Conservation (phyloP, 495 filamentous ascomycete species). For the Annulohypoxylon bovei region DNA sequence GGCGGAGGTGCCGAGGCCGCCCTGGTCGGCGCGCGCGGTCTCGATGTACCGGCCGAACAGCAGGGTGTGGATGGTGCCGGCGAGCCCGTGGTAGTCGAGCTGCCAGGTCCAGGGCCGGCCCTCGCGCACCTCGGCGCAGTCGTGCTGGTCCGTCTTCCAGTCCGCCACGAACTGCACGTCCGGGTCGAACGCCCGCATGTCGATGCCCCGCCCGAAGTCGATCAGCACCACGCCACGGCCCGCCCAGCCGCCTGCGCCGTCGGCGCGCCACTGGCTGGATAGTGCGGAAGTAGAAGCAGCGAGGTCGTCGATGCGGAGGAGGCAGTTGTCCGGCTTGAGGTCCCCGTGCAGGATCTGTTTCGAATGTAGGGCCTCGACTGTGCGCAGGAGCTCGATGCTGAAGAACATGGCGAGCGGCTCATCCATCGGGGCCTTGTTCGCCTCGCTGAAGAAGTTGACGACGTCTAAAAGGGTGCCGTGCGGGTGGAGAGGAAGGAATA, state of each 20-base stretch:
- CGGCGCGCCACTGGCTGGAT: conserved; percentile 69
- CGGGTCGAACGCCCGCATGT: conserved; percentile 83
- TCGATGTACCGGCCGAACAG: conserved; percentile 96
- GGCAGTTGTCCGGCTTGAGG: conserved; percentile 93
- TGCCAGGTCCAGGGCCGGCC: conserved; percentile 94
- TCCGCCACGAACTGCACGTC: conserved; percentile 92
- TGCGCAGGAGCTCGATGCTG: conserved; percentile 88
- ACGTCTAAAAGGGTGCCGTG: conserved; percentile 94
- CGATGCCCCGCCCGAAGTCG: conserved; percentile 94
- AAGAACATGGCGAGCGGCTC: conserved; percentile 95
- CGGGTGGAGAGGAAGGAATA: conserved; percentile 85
- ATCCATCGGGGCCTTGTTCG: conserved; percentile 78
- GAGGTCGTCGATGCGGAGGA: conserved; percentile 77
- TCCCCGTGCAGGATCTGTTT: conserved; percentile 89
- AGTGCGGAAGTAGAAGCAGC: conserved; percentile 56
- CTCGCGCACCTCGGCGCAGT: conserved; percentile 96
- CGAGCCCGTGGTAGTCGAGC: conserved; percentile 92
- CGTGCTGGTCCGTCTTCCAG: conserved; percentile 84
- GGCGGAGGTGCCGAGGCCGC: conserved; percentile 57
- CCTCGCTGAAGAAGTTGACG: conserved; percentile 83
- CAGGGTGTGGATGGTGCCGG: conserved; percentile 83
- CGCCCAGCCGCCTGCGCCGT: conserved; percentile 80
- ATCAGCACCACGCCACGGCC: conserved; percentile 85
- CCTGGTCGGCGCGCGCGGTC: conserved; percentile 66
- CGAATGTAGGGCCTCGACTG: conserved; percentile 84